Conservation (phyloP, 345 rosid species). For the Eucalyptus sp. region DNA sequence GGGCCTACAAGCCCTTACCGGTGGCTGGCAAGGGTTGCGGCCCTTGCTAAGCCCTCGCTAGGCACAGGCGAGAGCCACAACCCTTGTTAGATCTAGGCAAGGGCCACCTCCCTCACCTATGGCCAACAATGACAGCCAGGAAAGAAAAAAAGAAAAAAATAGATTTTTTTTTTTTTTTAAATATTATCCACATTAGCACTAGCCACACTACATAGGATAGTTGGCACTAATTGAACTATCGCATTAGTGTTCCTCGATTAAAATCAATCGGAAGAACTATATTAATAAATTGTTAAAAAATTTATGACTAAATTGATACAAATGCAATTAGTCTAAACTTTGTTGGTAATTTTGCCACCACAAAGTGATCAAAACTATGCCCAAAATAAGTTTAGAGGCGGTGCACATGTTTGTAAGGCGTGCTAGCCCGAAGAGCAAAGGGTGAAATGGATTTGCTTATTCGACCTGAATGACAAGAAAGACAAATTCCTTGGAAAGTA, state of each 20-base stretch:
- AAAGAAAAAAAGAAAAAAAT: too few relatives aligned
- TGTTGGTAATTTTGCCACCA: background rate
- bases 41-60: background rate
- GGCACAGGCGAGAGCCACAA: rapidly evolving
- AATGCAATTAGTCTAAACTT: rapidly evolving
- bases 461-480: background rate
- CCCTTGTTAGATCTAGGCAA: too few relatives aligned
- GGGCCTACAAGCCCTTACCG: background rate
- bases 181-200: background rate
- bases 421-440: background rate
- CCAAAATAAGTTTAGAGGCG: background rate
- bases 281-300: too few relatives aligned
- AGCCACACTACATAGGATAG: rapidly evolving
- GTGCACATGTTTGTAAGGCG: background rate
- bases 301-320: too few relatives aligned
- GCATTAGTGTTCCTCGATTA: rapidly evolving
- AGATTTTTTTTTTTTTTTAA: too few relatives aligned
- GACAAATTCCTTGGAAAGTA: background rate
- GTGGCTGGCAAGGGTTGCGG: background rate
- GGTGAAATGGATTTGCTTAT: background rate
- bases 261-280: too few relatives aligned
- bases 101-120: too few relatives aligned
- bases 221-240: rapidly evolving
- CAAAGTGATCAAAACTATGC: background rate
- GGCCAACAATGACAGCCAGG: rapidly evolving